Evolutionary conservation across 1,139 yeast species (phyloP), one percentile per base, ranked within the genome.

Genomic region (Sugiyamaella xylanicola): DNA sequence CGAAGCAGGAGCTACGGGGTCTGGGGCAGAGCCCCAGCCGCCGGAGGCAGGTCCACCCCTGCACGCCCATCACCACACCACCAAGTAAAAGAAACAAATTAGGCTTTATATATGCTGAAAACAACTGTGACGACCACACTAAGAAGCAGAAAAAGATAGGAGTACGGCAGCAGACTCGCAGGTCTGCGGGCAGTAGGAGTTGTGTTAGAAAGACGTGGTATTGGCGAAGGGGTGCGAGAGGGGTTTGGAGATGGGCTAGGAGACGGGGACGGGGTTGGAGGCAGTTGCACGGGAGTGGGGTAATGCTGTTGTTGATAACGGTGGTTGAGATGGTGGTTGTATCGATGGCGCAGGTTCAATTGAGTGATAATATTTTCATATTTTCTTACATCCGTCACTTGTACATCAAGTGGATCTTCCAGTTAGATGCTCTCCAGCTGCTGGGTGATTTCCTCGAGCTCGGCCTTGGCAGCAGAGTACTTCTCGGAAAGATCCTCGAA

Each of bases 381-480:
- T 11, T 40, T 19, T 16, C 17, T 19, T 16, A 40, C 43, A 40
- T 15, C 37, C 13, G 15, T 25, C 27, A 43, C 13, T 41, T 11
- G 36, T 22, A 15, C 9, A 20, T n/a, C 22, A 27, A 22, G 7
- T 29, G 29, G 13, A 1, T 29, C 13, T 5, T 17, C 42, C 27
- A 52, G 51, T 41, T 83, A 88, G 77, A 88, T 83, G 67, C 89
- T 86, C 75, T 91, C 97, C 76, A 91, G 85, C 77, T 91, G 96
- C 73, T 87, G 90, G 74, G 89, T 85, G 77, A 93, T 91, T 77
- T 92, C 97, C 63, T 87, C 95, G 77, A 93, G 82, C 77, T 93
- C 98, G 63, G 89, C 83, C 81, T 88, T 87, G 65, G 96, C 92
- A 65, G 84, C 79, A 68, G 80, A 78, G 82, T 90, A 85, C 76